A percentile compares a stretch with the other conserved stretches of the same genome.
Evolutionary conservation across 169 alveolate species (phyloP).

Genomic region (Besnoitia besnoiti): DNA sequence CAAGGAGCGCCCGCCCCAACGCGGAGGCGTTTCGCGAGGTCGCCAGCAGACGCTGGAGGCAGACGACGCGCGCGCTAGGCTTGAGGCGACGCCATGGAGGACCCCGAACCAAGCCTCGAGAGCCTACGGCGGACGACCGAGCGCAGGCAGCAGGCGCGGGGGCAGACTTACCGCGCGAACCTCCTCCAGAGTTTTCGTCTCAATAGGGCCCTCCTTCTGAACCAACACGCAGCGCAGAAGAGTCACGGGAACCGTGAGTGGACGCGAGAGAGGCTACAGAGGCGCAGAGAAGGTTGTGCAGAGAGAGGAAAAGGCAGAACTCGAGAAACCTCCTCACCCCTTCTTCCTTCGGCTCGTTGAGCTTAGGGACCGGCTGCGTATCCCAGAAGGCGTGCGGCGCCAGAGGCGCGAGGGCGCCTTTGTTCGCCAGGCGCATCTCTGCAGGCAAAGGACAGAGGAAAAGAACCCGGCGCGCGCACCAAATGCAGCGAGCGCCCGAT

Average conservation of each 20-base stretch:
- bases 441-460: neutral
- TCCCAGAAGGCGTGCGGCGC: conserved; percentile 65
- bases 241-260: neutral
- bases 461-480: no score
- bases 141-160: no score
- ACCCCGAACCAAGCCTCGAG: no score
- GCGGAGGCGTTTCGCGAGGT: no score
- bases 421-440: conserved; percentile 23
- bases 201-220: conserved; percentile 67
- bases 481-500: no score
- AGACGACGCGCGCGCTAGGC: no score
- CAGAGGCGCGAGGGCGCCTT: neutral
- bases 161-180: conserved; percentile 43
- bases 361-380: conserved; percentile 65
- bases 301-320: neutral
- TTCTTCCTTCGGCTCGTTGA: neutral
- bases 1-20: no score
- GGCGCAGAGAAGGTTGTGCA: neutral
- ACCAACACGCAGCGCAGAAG: no score
- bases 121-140: no score
- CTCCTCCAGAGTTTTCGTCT: conserved; percentile 54
- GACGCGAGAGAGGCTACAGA: neutral
- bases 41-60: no score
- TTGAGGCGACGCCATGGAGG: no score
- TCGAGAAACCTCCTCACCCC: neutral